These are phyloP conservation scores for Ustilago crameri DNA, from an alignment of 1,284 basidiomycete species.

Conservation along the genomic window DNA sequence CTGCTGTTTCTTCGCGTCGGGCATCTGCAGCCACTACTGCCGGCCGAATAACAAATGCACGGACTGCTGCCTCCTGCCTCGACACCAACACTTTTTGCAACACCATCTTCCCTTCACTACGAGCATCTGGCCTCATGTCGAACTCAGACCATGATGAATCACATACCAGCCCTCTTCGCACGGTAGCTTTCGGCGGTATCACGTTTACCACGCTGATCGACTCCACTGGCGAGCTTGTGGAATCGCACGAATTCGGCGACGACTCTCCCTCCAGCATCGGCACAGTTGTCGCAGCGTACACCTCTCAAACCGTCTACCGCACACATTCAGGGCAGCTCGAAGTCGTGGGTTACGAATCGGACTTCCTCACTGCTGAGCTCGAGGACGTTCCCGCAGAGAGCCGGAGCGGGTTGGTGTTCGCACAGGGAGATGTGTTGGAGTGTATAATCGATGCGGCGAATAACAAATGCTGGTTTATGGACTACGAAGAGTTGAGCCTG, in stretches of 20 bases:
- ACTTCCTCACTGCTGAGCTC: constrained; percentile 1
- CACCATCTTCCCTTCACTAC: background rate
- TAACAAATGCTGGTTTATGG: constrained; percentile 1
- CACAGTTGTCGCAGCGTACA: constrained; percentile 5
- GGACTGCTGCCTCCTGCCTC: constrained; percentile 7
- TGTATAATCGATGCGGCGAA: constrained; percentile 4
- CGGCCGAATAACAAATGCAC: constrained; percentile 21
- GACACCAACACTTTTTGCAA: constrained; percentile 41
- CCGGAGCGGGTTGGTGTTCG: constrained; percentile 1
- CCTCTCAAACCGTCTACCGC: constrained; percentile 22
- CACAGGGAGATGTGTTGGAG: constrained; percentile 19
- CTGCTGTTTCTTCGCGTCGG: constrained; percentile 17
- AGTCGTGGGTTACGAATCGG: constrained; percentile 6
- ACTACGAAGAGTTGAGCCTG: constrained; percentile 2
- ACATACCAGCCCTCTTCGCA: too few species aligned
- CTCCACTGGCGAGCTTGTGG: too few species aligned
- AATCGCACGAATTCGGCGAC: background rate
- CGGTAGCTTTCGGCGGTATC: too few species aligned
- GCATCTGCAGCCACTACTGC: background rate
- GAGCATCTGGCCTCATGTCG: too few species aligned
- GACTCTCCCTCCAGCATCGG: background rate
- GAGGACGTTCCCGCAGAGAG: background rate
- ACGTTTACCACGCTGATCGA: too few species aligned
- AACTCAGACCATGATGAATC: too few species aligned
- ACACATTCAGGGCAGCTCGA: background rate